These are phyloP conservation scores for Candida freyschussii DNA, from an alignment of 1,139 yeast species.

Conservation along the genomic window DNA sequence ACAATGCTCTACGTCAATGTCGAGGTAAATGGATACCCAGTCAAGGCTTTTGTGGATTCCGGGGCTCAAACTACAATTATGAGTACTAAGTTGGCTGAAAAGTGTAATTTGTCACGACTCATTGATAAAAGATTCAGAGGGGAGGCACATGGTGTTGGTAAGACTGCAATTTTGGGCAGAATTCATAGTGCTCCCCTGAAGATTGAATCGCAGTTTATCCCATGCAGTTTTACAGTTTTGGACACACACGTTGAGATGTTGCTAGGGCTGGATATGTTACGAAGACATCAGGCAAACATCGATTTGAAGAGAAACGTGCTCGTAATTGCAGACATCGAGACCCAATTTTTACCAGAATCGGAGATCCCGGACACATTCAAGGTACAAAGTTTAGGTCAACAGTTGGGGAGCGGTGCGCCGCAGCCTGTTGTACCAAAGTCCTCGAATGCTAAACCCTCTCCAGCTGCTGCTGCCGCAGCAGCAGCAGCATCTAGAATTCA, in stretches of 20 bases:
- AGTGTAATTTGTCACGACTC: slow-evolving; percentile 62
- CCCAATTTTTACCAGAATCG: slow-evolving; percentile 66
- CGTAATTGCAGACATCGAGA: slow-evolving; percentile 64
- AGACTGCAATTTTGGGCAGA: slow-evolving; percentile 70
- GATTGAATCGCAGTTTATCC: slow-evolving; percentile 61
- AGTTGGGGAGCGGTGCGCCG: slow-evolving; percentile 4
- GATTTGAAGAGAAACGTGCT: slow-evolving; percentile 69
- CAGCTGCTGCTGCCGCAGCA: slow-evolving; percentile 18
- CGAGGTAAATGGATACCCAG: slow-evolving; percentile 70
- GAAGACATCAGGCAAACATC: slow-evolving; percentile 78
- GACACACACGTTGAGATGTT: slow-evolving; percentile 70
- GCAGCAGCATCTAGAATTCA: slow-evolving; percentile 23
- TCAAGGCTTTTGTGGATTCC: slow-evolving; percentile 92
- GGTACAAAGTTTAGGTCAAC: slow-evolving; percentile 7
- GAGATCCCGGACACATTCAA: slow-evolving; percentile 49
- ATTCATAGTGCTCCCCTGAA: slow-evolving; percentile 87
- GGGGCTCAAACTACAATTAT: slow-evolving; percentile 93
- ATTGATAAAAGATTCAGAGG: slow-evolving; percentile 83
- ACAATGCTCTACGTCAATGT: slow-evolving; percentile 79
- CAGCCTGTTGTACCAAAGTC: neutral
- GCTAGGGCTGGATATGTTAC: slow-evolving; percentile 59
- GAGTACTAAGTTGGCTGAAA: slow-evolving; percentile 70
- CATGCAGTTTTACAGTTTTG: slow-evolving; percentile 79
- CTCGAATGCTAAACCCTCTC: slow-evolving; percentile 1
- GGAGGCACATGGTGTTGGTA: slow-evolving; percentile 88